Conservation (phyloP, 2,329 filamentous ascomycete genomes). For the Scedosporium aurantiacum region DNA sequence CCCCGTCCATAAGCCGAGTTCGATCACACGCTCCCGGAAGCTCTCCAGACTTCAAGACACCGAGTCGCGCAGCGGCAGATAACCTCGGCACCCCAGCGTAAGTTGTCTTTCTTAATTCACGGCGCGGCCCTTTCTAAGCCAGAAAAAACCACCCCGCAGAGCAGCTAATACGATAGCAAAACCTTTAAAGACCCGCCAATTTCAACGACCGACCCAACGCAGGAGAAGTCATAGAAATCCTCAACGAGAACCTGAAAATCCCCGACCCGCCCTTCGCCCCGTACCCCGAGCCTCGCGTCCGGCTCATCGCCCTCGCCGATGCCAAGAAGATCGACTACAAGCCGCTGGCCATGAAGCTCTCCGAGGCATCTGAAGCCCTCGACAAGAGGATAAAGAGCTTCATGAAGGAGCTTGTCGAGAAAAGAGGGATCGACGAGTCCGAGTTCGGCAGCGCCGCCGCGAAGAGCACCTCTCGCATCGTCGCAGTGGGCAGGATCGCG, state of each 20-base stretch:
- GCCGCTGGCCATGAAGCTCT: conserved; percentile 87
- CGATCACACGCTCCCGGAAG: conserved; percentile 32
- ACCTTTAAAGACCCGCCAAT: conserved; percentile 36
- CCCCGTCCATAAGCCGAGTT: conserved; percentile 34
- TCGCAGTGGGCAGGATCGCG: conserved; percentile 84
- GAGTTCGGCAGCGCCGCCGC: conserved; percentile 80
- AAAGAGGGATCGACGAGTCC: conserved; percentile 65
- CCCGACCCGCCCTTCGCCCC: conserved; percentile 59
- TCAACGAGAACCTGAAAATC: conserved; percentile 62
- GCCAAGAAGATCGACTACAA: conserved; percentile 86
- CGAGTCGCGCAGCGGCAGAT: conserved; percentile 1
- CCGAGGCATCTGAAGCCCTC: conserved; percentile 82
- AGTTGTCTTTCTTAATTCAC: conserved; percentile 10
- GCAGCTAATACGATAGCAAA: neutral
- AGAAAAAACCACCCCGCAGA: neutral
- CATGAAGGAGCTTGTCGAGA: conserved; percentile 56
- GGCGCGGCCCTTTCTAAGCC: neutral
- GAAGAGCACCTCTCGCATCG: conserved; percentile 74
- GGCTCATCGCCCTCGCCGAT: conserved; percentile 76
- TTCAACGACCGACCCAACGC: conserved; percentile 71
- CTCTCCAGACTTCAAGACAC: conserved; percentile 29
- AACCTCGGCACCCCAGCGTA: conserved; percentile 17
- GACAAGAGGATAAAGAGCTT: conserved; percentile 96
- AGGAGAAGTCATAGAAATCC: conserved; percentile 70
- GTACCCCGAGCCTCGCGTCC: conserved; percentile 66